These are phyloP conservation scores for Cladophialophora bantiana DNA, from an alignment of 2,329 filamentous ascomycete genomes.

Conservation along the genomic window DNA sequence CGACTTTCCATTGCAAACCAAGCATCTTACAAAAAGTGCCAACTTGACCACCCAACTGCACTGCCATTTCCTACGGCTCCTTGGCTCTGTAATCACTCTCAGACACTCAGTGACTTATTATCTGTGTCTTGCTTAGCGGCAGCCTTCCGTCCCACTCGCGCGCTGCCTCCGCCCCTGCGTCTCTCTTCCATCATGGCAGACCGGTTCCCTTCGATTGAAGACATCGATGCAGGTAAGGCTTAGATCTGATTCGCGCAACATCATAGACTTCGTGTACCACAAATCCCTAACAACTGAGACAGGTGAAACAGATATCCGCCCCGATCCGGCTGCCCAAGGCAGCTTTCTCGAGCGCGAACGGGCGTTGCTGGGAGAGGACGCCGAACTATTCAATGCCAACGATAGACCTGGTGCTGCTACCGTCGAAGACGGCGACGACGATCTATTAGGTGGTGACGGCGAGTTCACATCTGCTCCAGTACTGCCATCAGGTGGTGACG, in stretches of 20 bases:
- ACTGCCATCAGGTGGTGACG: conserved; percentile 46
- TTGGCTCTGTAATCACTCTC: not conserved
- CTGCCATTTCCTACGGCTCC: not conserved
- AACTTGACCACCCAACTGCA: not conserved
- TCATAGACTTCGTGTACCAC: not conserved
- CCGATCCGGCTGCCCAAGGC: conserved; percentile 57
- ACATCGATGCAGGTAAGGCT: conserved; percentile 69
- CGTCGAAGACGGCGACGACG: conserved; percentile 70
- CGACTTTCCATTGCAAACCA: not conserved
- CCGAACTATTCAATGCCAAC: conserved; percentile 82
- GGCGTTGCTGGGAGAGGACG: conserved; percentile 88
- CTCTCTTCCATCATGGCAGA: conserved; percentile 67
- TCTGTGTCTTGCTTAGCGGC: not conserved
- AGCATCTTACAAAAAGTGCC: conserved; percentile 6
- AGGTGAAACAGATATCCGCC: conserved; percentile 37
- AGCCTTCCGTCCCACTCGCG: not conserved
- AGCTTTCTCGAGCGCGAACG: conserved; percentile 94
- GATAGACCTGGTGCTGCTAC: conserved; percentile 63
- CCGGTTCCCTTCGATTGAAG: conserved; percentile 79
- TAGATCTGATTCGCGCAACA: not conserved
- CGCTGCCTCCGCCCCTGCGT: not conserved
- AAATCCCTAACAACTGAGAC: conserved; percentile 36
- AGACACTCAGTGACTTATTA: not conserved
- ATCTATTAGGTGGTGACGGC: conserved; percentile 69
- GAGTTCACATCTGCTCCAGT: conserved; percentile 40